phyloP scores from a whole-genome alignment of 2,329 filamentous ascomycete species.

The Byssochlamys sp. region DNA sequence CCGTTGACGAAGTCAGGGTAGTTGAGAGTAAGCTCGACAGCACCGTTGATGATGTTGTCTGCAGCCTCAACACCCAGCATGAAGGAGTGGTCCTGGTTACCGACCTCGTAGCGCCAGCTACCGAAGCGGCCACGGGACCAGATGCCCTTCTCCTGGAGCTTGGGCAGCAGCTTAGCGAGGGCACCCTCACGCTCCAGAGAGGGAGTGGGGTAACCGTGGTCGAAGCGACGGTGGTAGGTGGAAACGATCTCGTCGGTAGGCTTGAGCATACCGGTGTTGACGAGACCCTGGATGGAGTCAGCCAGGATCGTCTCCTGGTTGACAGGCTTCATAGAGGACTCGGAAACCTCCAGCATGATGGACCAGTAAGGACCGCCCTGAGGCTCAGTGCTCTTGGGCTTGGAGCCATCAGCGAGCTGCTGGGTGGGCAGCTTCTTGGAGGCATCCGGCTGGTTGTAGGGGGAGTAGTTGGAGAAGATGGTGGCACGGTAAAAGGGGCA shows the following conservation, averaged over 20 bases:
- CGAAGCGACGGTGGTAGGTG: conserved; percentile 94
- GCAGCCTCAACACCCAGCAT: conserved; percentile 93
- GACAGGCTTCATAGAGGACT: conserved; percentile 91
- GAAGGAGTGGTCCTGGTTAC: conserved; percentile 95
- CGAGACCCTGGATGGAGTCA: conserved; percentile 88
- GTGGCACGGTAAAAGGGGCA: conserved; percentile 98
- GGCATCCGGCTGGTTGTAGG: conserved; percentile 84
- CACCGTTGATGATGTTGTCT: conserved; percentile 80
- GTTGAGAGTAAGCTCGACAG: conserved; percentile 86
- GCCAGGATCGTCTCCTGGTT: conserved; percentile 72
- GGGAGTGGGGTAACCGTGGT: conserved; percentile 96
- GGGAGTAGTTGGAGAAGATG: conserved; percentile 99
- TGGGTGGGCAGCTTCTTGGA: conserved; percentile 77
- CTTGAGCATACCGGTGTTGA: conserved; percentile 96
- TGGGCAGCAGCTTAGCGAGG: conserved; percentile 82
- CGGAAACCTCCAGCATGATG: conserved; percentile 97
- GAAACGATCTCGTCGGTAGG: conserved; percentile 89
- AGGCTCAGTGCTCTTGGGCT: conserved; percentile 60
- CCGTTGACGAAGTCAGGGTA: conserved; percentile 92
- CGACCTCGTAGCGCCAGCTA: conserved; percentile 94
- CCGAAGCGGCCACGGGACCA: conserved; percentile 94
- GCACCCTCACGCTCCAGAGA: conserved; percentile 90
- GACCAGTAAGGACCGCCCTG: conserved; percentile 97
- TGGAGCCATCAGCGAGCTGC: conserved; percentile 75
- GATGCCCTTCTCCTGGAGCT: conserved; percentile 83